Base-by-base conservation (phyloP, 2,329 filamentous ascomycete species). In the Sporothrix dimorphospora region DNA sequence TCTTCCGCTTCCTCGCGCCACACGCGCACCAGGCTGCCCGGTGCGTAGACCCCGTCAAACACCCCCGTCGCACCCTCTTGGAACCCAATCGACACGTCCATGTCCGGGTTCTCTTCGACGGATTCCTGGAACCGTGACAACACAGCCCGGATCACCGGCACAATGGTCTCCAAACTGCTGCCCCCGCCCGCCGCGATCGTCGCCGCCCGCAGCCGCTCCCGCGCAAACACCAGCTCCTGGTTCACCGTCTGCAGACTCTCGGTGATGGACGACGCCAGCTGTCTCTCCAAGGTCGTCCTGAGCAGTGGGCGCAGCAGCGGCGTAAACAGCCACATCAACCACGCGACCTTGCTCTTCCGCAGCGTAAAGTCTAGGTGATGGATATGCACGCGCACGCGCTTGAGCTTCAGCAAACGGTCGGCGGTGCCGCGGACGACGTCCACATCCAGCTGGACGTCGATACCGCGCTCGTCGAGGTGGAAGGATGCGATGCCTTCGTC, bases 401-500 rank as follows among this genome's bases (percentile, higher is more conserved):
- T 89, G 5, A 98, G 86, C 0, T 91, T 90, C 9, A 98, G 86
- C 12, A 98, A 91, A 77, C 94, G 89, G 77, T 98, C 94, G 2
- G 97, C 81, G 1, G 87, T 85, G 74, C 94, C 91, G 72, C 90
- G 90, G 65, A 91, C 91, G 69, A 98, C 88, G 78, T 97, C 94
- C 0, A 98, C 83, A 76, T 97, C 94, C 6, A 98, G 83, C 38
- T 92, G 89, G 67, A 98, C 88, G 79, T 98, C 95, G 72, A 98
- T 89, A 21, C 95, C 95, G 24, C 92, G 89, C 76, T 95, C 90
- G 79, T 98, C 95, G 5, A 98, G 88, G 59, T 89, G 88, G 81
- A 98, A 94, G 40, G 91, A 93, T 5, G 92, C 93, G 65, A 98
- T 92, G 4, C 95, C 95, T 79, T 94, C 88, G 77, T 97, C 94